Evolutionary conservation across 805 yeast species (phyloP).

Genomic region (Ogataea nonfermentans): DNA sequence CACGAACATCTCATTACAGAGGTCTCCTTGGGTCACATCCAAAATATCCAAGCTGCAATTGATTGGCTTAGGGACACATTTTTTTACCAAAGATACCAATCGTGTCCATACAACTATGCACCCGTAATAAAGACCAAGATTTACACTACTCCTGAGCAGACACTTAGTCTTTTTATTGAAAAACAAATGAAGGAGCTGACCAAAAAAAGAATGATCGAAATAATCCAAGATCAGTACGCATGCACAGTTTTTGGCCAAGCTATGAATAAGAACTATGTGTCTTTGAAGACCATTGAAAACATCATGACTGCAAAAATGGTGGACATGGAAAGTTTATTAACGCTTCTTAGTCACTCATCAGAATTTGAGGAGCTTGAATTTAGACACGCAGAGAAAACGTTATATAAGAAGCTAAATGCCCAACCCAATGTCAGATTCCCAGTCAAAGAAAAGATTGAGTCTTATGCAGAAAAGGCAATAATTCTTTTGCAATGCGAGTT

Average conservation of each 20-base stretch:
- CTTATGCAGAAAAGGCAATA: conserved; percentile 38
- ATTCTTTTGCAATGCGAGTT: conserved; percentile 48
- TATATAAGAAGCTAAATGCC: conserved; percentile 43
- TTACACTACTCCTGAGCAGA: background rate
- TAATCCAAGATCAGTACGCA: background rate
- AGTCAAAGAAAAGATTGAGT: conserved; percentile 20
- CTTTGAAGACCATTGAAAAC: conserved; percentile 41
- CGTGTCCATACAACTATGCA: conserved; percentile 4
- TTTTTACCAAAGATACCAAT: conserved; percentile 42
- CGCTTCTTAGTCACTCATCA: conserved; percentile 33
- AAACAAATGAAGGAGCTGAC: conserved; percentile 1
- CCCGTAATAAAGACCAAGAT: background rate
- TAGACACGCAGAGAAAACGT: conserved; percentile 43
- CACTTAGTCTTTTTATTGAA: background rate
- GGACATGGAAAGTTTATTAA: conserved; percentile 19
- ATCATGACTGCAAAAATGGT: conserved; percentile 28
- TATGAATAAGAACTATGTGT: conserved; percentile 48
- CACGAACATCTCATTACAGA: conserved; percentile 45
- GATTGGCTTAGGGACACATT: conserved; percentile 50
- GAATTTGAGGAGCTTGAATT: conserved; percentile 44
- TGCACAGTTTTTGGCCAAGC: conserved; percentile 46
- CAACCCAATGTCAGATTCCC: conserved; percentile 41
- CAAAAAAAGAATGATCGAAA: background rate
- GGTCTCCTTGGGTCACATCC: conserved; percentile 40
- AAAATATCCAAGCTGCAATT: conserved; percentile 37